Base-by-base conservation (phyloP, 139 green algal genomes). In the Trebouxia sp. region DNA sequence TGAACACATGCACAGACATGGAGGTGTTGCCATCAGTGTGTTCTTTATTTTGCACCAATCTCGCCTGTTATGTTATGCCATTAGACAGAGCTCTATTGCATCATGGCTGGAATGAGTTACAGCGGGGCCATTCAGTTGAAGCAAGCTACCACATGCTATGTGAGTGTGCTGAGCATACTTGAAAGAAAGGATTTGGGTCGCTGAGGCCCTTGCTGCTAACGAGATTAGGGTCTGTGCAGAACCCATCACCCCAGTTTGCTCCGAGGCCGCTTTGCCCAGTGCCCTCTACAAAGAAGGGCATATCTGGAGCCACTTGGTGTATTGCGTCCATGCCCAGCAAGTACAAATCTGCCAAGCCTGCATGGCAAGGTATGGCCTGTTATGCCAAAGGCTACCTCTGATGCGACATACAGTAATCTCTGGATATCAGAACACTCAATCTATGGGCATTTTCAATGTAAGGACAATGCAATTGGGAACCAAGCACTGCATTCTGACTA, bases 161-260 rank as follows among this genome's bases (percentile, higher is more conserved):
- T n/a, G n/a, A n/a, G n/a, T n/a, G n/a, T n/a, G n/a, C n/a, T n/a
- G n/a, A n/a, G n/a, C n/a, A n/a, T n/a, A 76, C 65, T 28, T 77
- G 32, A 28, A 88, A 88, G 58, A 88, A 88, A 30, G 78, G 78
- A 35, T 80, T 86, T 48, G 85, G 81, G 51, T 88, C 81, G 37
- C 45, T 65, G 3, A 50, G 39, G 5, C 66, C 43, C 3, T 75
- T 42, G 6, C 51, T 20, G 12, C 20, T 15, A 32, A 76, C 51
- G 17, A 76, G 6, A 15, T 53, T 17, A n/a, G 38, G 56, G 58
- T 86, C 72, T 12, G 78, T 86, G 8, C 65, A 28, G 55, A 82
- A 86, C 37, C 83, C 83, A 41, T 86, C 83, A 17, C 83, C 83
- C 81, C 80, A 80, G 26, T 42, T 76, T 5, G 45, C 45, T 5